These are phyloP conservation scores for Hortaea werneckii DNA, from an alignment of 2,329 filamentous ascomycete species.

Conservation along the genomic window DNA sequence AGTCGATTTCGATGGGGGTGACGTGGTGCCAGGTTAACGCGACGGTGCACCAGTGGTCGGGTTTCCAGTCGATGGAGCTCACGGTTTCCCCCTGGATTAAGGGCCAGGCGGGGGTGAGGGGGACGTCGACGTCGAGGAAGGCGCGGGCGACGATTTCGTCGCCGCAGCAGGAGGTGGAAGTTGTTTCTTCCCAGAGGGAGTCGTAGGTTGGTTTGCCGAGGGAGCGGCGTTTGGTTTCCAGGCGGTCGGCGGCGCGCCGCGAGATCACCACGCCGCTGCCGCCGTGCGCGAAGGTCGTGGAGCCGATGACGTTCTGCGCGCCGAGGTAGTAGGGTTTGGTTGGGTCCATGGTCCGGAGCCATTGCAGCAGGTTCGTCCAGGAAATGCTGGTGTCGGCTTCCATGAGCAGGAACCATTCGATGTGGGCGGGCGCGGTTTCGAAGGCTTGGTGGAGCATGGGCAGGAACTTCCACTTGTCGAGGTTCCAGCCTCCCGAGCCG, in stretches of 20 bases:
- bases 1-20: constrained; percentile 17
- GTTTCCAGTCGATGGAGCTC: constrained; percentile 31
- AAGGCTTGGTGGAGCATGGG: constrained; percentile 46
- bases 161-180: constrained; percentile 43
- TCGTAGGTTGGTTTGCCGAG: constrained; percentile 28
- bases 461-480: constrained; percentile 50
- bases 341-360: constrained; percentile 40
- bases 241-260: constrained; percentile 27
- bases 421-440: constrained; percentile 33
- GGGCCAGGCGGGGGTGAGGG: constrained; percentile 34
- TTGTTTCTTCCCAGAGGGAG: constrained; percentile 31
- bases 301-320: constrained; percentile 30
- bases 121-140: constrained; percentile 36
- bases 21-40: constrained; percentile 31
- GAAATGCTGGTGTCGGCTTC: constrained; percentile 45
- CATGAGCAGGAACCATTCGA: constrained; percentile 47
- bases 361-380: constrained; percentile 39
- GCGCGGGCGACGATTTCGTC: constrained; percentile 44
- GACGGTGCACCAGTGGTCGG: constrained; percentile 35
- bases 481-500: constrained; percentile 37
- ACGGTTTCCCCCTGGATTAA: constrained; percentile 37
- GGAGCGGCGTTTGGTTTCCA: constrained; percentile 29
- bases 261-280: constrained; percentile 38
- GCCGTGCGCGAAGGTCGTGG: constrained; percentile 32
- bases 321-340: constrained; percentile 39